phyloP scores from a whole-genome alignment of 2,329 filamentous ascomycete genomes.

The Fusarium tricinctum region DNA sequence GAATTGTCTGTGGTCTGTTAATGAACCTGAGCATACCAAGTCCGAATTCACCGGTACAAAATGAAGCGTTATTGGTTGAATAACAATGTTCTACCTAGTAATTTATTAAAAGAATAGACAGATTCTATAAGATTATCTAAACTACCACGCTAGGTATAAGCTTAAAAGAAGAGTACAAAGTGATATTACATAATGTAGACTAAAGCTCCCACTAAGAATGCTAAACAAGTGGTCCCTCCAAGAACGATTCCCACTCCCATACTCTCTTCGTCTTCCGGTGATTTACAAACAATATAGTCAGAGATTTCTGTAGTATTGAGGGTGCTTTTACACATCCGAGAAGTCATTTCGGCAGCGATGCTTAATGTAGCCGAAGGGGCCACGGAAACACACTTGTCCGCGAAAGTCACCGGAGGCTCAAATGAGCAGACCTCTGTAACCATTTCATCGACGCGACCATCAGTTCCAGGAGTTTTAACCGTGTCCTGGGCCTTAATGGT shows the following conservation, averaged over 20 bases:
- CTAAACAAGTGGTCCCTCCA: neutral
- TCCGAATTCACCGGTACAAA: too few relatives aligned
- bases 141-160: too few relatives aligned
- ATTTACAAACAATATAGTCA: neutral
- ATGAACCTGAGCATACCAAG: too few relatives aligned
- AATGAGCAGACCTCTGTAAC: neutral
- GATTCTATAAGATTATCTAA: too few relatives aligned
- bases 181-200: too few relatives aligned
- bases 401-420: too few relatives aligned
- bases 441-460: neutral
- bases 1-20: too few relatives aligned
- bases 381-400: neutral
- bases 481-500: neutral
- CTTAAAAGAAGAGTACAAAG: too few relatives aligned
- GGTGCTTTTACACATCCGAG: neutral
- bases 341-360: neutral
- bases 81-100: too few relatives aligned
- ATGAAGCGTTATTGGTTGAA: too few relatives aligned
- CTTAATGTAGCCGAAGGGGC: neutral
- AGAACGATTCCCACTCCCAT: neutral
- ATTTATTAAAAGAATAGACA: too few relatives aligned
- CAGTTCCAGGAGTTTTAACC: neutral
- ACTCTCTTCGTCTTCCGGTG: neutral
- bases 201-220: too few relatives aligned
- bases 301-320: neutral